phyloP scores from a whole-genome alignment of 805 yeast species.

The Ogataea pilisensis region DNA sequence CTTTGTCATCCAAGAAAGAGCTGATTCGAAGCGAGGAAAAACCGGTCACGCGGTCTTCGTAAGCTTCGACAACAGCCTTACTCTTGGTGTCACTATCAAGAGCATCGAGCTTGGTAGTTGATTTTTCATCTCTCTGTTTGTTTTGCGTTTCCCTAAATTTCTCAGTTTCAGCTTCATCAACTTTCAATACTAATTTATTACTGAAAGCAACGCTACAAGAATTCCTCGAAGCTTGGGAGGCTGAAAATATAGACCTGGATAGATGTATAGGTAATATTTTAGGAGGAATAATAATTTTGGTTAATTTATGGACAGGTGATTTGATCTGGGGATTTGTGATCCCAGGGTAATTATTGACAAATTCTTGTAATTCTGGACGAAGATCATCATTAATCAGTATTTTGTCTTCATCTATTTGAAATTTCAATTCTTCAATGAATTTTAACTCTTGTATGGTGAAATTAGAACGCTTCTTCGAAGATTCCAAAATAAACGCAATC shows the following conservation, averaged over 20 bases:
- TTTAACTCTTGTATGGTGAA: constrained; percentile 27
- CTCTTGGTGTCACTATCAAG: too few relatives aligned
- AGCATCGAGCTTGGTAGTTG: too few relatives aligned
- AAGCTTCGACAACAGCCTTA: constrained; percentile 33
- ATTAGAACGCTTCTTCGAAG: constrained; percentile 23
- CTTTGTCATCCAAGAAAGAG: constrained; percentile 19
- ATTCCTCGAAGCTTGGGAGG: constrained; percentile 65
- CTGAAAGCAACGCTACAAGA: constrained; percentile 67
- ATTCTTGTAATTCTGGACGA: constrained; percentile 44
- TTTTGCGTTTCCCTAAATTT: constrained; percentile 14
- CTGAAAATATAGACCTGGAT: constrained; percentile 76
- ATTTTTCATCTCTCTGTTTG: too few relatives aligned
- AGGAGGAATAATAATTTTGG: constrained; percentile 63
- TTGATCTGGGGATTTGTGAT: constrained; percentile 33
- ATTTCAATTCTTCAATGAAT: constrained; percentile 33
- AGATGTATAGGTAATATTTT: constrained; percentile 72
- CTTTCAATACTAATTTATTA: constrained; percentile 46
- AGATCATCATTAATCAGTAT: constrained; percentile 64
- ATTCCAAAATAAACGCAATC: constrained; percentile 37
- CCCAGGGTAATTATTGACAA: constrained; percentile 40
- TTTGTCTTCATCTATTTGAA: constrained; percentile 33
- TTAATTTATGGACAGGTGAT: constrained; percentile 65
- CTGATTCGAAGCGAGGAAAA: constrained; percentile 13
- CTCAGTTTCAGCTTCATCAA: constrained; percentile 35
- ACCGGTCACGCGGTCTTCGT: constrained; percentile 23